These are phyloP conservation scores for Aspergillus sp. DNA, from an alignment of 2,329 filamentous ascomycete species.

Conservation along the genomic window DNA sequence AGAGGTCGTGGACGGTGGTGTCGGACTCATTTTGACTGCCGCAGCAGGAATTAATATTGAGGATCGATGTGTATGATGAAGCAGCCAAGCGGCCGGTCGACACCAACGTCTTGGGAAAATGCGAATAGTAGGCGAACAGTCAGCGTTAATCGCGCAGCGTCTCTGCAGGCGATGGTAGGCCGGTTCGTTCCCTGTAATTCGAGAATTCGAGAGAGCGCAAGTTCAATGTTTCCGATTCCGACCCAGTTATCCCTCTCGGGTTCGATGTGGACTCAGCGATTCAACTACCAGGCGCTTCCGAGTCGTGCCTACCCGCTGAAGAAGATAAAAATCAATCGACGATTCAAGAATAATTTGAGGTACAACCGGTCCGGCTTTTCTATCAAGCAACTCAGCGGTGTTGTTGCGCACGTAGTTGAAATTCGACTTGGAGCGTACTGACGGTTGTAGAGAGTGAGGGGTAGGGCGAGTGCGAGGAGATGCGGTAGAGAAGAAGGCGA, in stretches of 20 bases:
- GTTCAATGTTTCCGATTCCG: background rate
- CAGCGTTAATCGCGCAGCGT: background rate
- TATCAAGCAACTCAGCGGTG: constrained; percentile 12
- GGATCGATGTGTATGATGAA: background rate
- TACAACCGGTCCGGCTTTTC: background rate
- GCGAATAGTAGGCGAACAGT: background rate
- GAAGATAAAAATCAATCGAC: background rate
- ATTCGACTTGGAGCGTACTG: constrained; percentile 2
- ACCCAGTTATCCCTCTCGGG: constrained; percentile 13
- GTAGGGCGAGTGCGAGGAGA: constrained; percentile 14
- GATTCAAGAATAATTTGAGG: background rate
- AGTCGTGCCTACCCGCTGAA: background rate
- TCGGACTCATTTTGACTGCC: constrained; percentile 41
- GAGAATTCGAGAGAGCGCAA: background rate
- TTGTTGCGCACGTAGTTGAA: background rate
- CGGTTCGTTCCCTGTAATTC: background rate
- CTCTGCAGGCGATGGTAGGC: background rate
- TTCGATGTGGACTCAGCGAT: constrained; percentile 6
- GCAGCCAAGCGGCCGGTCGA: background rate
- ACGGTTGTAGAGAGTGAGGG: constrained; percentile 12
- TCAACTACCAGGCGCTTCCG: background rate
- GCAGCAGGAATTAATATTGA: background rate
- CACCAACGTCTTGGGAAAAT: background rate
- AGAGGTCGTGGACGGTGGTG: constrained; percentile 64
- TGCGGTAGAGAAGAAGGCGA: constrained; percentile 16